These are phyloP conservation scores for Aspergillaceae sp. DNA, from an alignment of 2,329 filamentous ascomycete species.

Conservation along the genomic window DNA sequence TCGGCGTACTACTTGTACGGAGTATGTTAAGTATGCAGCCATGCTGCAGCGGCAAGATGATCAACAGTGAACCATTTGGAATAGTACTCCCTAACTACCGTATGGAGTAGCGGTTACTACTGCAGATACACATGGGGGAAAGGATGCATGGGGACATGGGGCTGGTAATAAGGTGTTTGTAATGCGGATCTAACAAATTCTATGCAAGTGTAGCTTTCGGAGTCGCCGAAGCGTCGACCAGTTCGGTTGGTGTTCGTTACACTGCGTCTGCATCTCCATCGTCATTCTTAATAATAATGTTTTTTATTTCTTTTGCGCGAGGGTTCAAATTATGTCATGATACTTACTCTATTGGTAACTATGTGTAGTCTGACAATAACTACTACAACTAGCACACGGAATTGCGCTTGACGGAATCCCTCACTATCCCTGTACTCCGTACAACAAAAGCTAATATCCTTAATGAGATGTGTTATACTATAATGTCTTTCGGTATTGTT, in stretches of 20 bases:
- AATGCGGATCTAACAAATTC: background rate
- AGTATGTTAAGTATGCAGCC: background rate
- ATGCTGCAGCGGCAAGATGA: background rate
- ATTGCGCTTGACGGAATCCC: too few species aligned
- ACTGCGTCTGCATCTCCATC: background rate
- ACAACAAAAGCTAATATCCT: too few species aligned
- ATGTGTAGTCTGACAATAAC: too few species aligned
- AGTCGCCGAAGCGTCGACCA: background rate
- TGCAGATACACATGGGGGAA: background rate
- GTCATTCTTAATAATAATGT: background rate
- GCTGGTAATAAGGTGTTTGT: background rate
- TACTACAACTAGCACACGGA: too few species aligned
- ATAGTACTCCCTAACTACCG: background rate
- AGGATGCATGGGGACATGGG: too few species aligned
- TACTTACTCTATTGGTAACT: too few species aligned
- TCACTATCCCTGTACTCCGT: too few species aligned
- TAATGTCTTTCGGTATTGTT: too few species aligned
- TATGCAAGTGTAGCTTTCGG: background rate
- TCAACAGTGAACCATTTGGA: background rate
- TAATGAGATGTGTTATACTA: too few species aligned
- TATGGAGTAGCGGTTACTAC: too few species aligned
- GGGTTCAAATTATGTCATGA: too few species aligned
- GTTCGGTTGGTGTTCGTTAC: background rate
- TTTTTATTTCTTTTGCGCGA: too few species aligned
- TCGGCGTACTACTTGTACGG: background rate